Evolutionary conservation across 2,329 filamentous ascomycete species (phyloP).

Genomic region (Pseudonectria buxi): DNA sequence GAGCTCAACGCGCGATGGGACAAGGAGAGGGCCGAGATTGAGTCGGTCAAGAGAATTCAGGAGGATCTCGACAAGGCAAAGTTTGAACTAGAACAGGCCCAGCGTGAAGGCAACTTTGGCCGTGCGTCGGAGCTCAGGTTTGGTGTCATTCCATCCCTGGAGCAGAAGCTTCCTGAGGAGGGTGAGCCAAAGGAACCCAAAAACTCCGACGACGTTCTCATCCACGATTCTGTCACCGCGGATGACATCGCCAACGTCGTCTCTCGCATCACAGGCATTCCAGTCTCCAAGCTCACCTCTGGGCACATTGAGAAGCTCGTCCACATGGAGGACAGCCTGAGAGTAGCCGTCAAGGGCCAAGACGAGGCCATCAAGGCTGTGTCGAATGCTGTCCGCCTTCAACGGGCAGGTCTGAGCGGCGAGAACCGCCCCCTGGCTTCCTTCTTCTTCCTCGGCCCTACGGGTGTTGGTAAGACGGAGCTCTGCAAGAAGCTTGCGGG

Average conservation of each 20-base stretch:
- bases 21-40: constrained; percentile 78
- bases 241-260: constrained; percentile 94
- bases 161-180: constrained; percentile 74
- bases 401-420: constrained; percentile 83
- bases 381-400: constrained; percentile 86
- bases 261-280: constrained; percentile 85
- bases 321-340: constrained; percentile 86
- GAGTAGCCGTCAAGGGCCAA: constrained; percentile 80
- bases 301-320: constrained; percentile 93
- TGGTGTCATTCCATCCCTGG: constrained; percentile 73
- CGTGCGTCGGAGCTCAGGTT: constrained; percentile 89
- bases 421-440: constrained; percentile 88
- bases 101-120: constrained; percentile 81
- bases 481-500: constrained; percentile 91
- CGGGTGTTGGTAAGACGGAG: constrained; percentile 95
- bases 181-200: constrained; percentile 37
- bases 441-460: constrained; percentile 97
- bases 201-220: constrained; percentile 48
- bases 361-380: constrained; percentile 90
- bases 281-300: constrained; percentile 83
- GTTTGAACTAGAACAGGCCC: constrained; percentile 79
- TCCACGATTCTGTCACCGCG: constrained; percentile 90
- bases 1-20: constrained; percentile 80
- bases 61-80: constrained; percentile 81
- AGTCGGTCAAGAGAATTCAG: constrained; percentile 79